phyloP scores from a whole-genome alignment of 305 asterid genomes.

The Fraxinus ornus region DNA sequence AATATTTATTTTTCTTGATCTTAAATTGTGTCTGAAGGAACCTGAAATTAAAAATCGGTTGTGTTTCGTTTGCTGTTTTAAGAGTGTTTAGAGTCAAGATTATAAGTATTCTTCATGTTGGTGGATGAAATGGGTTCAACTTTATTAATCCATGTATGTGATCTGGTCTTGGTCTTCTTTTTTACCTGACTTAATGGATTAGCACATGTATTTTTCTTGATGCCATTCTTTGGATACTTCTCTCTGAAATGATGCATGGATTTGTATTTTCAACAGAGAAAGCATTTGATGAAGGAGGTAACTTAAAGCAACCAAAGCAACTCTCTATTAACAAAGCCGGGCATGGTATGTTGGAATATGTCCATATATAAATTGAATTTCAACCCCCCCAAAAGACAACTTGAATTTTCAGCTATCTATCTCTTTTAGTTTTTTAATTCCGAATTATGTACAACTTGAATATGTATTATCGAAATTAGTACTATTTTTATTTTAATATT shows the following conservation, averaged over 20 bases:
- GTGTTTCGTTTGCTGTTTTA: not conserved
- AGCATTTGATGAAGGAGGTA: slow-evolving; percentile 82
- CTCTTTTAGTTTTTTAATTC: not conserved
- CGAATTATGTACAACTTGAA: not conserved
- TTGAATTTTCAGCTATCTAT: not conserved
- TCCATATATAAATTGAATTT: not conserved
- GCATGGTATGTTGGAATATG: slow-evolving; percentile 58
- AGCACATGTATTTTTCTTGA: not conserved
- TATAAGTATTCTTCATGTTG: not conserved
- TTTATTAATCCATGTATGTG: not conserved
- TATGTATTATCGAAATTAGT: not conserved
- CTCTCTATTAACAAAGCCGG: slow-evolving; percentile 96
- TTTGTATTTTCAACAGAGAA: slow-evolving; percentile 55
- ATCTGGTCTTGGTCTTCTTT: not conserved
- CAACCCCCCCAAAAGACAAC: not conserved
- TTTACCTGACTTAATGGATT: not conserved
- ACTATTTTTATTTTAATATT: too few species aligned
- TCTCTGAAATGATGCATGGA: not conserved
- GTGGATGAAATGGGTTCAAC: not conserved
- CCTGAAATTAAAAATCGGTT: not conserved
- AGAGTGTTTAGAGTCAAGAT: not conserved
- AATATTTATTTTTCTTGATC: not conserved
- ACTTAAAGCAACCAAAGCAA: slow-evolving; percentile 80
- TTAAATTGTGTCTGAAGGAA: not conserved
- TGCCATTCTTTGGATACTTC: not conserved